A percentile compares a stretch with the other conserved stretches of the same genome.
These are phyloP conservation scores for Coemansia sp. DNA, from an alignment of 192 early-diverging fungal species.

Conservation along the genomic window DNA sequence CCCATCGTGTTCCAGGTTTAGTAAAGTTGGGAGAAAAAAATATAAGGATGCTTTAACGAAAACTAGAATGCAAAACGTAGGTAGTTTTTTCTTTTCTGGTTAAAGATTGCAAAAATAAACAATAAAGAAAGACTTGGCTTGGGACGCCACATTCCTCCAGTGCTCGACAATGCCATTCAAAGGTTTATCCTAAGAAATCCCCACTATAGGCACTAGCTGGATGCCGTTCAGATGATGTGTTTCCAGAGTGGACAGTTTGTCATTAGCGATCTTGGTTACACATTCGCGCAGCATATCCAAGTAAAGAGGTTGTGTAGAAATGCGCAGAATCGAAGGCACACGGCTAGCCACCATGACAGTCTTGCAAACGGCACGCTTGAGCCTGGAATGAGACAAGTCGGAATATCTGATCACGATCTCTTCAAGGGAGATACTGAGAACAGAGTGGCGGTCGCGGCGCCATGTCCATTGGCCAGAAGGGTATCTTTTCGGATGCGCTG, in stretches of 20 bases:
- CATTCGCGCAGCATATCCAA: slow-evolving; percentile 10
- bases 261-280: background rate
- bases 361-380: slow-evolving; percentile 23
- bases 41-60: too few species aligned
- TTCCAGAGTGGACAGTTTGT: slow-evolving; percentile 10
- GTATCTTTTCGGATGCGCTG: slow-evolving; percentile 21
- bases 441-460: background rate
- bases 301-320: slow-evolving; percentile 16
- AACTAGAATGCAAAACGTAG: too few species aligned
- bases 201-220: background rate
- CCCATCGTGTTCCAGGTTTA: too few species aligned
- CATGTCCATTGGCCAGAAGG: background rate
- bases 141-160: too few species aligned
- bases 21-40: background rate
- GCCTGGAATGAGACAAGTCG: slow-evolving; percentile 3
- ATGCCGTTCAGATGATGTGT: slow-evolving; percentile 3
- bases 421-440: slow-evolving; percentile 18
- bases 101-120: too few species aligned
- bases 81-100: too few species aligned
- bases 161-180: background rate
- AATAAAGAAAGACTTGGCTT: too few species aligned
- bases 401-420: slow-evolving; percentile 11
- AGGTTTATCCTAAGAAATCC: background rate
- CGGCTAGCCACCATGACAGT: slow-evolving; percentile 23
- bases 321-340: slow-evolving; percentile 21